phyloP scores from a whole-genome alignment of 1,284 basidiomycete genomes.

The Sanghuangporus baumii region DNA sequence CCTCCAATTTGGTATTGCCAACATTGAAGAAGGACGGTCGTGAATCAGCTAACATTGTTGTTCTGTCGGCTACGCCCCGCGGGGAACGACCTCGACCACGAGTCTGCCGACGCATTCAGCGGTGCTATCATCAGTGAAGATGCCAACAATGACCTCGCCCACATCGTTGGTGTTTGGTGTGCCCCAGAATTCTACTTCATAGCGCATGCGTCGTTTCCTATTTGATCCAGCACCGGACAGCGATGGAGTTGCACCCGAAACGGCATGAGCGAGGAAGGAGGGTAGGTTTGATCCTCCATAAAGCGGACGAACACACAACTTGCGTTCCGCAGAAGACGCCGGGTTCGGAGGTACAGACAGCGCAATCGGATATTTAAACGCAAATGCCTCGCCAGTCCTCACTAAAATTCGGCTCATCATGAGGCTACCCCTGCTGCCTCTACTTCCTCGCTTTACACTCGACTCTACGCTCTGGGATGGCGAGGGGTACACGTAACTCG shows the following conservation, averaged over 20 bases:
- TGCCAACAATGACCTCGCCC: conserved; percentile 51
- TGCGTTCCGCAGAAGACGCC: conserved; percentile 19
- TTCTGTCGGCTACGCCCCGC: conserved; percentile 17
- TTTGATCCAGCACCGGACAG: conserved; percentile 18
- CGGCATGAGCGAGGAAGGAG: conserved; percentile 45
- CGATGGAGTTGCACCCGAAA: conserved; percentile 22
- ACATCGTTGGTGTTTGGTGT: conserved; percentile 45
- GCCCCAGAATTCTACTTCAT: conserved; percentile 52
- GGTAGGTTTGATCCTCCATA: conserved; percentile 49
- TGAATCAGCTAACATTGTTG: neutral
- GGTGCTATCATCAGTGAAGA: conserved; percentile 40
- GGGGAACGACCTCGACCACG: conserved; percentile 52
- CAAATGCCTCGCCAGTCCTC: conserved; percentile 55
- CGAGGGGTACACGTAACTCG: conserved; percentile 13
- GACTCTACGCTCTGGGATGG: conserved; percentile 58
- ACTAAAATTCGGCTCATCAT: conserved; percentile 42
- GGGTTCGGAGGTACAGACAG: conserved; percentile 2
- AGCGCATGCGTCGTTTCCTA: conserved; percentile 27
- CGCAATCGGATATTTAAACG: conserved; percentile 45
- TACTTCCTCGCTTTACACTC: conserved; percentile 32
- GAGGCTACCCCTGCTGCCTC: conserved; percentile 17
- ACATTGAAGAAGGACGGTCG: neutral
- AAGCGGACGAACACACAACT: conserved; percentile 42
- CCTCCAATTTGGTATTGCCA: neutral
- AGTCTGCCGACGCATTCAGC: conserved; percentile 49